Conservation (phyloP, 1,284 basidiomycete genomes). For the Ganoderma sinense region DNA sequence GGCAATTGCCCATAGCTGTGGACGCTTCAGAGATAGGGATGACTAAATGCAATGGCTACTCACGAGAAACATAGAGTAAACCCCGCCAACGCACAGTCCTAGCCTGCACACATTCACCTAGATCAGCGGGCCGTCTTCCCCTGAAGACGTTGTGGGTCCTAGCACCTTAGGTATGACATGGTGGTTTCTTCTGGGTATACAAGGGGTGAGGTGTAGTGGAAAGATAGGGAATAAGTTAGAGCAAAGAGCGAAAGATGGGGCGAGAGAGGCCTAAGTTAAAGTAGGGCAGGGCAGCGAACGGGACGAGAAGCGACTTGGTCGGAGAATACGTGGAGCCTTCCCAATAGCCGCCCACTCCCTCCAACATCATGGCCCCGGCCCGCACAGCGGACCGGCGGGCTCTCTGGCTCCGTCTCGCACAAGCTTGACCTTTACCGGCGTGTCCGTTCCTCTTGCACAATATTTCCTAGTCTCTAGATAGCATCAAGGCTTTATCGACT, state of each 20-base stretch:
- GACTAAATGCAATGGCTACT: conserved; percentile 35
- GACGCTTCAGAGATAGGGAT: conserved; percentile 21
- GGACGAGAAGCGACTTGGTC: conserved; percentile 14
- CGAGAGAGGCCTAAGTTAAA: too few relatives aligned
- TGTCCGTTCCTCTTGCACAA: too few relatives aligned
- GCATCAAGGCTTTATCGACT: too few relatives aligned
- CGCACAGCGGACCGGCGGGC: not conserved
- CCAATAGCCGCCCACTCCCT: conserved; percentile 2
- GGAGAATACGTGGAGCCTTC: conserved; percentile 31
- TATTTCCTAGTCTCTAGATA: too few relatives aligned
- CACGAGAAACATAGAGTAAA: conserved; percentile 84
- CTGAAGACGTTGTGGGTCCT: not conserved
- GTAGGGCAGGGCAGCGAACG: not conserved
- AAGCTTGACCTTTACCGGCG: too few relatives aligned
- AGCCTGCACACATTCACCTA: conserved; percentile 51
- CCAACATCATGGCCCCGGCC: not conserved
- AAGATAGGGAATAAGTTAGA: conserved; percentile 27
- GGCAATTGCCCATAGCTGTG: conserved; percentile 87
- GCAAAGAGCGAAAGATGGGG: conserved; percentile 13
- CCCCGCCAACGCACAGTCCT: conserved; percentile 69
- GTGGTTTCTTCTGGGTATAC: not conserved
- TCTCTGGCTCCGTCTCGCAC: too few relatives aligned
- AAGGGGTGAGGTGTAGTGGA: conserved; percentile 9
- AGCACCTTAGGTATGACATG: conserved; percentile 29
- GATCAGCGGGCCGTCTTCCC: conserved; percentile 11